Evolutionary conservation across 148 eudicot species (phyloP).

Genomic region (Rhododendron kiyosumense): DNA sequence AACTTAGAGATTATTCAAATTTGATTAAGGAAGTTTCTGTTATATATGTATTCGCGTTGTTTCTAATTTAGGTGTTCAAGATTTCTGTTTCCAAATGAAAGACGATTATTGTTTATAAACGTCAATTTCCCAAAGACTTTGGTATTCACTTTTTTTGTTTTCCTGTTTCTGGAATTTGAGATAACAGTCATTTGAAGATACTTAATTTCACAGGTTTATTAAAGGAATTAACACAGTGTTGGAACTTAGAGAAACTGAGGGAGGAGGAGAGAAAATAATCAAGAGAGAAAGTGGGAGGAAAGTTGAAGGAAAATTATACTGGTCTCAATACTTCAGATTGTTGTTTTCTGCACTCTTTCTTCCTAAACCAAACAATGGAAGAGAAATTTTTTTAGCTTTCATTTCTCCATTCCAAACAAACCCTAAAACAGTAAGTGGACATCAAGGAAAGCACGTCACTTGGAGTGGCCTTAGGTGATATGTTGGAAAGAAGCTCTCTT

Average conservation of each 20-base stretch:
- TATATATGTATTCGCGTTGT: neutral
- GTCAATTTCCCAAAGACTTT: neutral
- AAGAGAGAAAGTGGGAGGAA: too few species aligned
- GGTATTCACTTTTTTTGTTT: neutral
- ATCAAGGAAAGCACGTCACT: neutral
- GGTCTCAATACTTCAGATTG: too few species aligned
- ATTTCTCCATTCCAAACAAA: neutral
- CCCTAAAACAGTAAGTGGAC: neutral
- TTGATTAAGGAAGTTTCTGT: neutral
- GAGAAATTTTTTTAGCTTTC: neutral
- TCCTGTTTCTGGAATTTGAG: neutral
- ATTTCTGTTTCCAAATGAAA: neutral
- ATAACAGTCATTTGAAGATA: neutral
- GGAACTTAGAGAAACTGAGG: neutral
- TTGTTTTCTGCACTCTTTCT: too few species aligned
- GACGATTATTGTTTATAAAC: neutral
- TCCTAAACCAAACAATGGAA: neutral
- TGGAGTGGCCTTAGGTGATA: neutral
- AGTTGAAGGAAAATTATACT: too few species aligned
- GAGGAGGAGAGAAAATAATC: too few species aligned
- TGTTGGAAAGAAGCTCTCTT: neutral
- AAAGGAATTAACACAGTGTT: neutral
- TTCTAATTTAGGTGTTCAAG: neutral
- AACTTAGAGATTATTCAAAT: neutral
- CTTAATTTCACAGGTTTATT: neutral